These are phyloP conservation scores for Ceratobasidium sp. DNA, from an alignment of 1,284 basidiomycete genomes.

Conservation along the genomic window DNA sequence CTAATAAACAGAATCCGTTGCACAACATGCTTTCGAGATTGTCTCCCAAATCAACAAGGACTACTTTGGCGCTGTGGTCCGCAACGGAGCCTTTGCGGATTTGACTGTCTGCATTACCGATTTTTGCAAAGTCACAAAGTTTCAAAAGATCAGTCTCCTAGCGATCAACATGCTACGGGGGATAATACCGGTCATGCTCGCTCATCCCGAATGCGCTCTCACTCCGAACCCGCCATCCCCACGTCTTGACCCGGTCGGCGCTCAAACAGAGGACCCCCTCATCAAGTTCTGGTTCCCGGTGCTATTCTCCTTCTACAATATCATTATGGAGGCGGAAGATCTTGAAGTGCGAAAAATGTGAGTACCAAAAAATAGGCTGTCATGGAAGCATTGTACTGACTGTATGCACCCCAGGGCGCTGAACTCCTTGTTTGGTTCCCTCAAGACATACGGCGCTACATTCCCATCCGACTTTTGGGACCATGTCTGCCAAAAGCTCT, in stretches of 20 bases:
- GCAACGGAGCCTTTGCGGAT: slow-evolving; percentile 94
- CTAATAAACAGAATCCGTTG: slow-evolving; percentile 75
- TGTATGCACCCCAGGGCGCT: slow-evolving; percentile 69
- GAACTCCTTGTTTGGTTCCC: slow-evolving; percentile 92
- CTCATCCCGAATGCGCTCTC: slow-evolving; percentile 81
- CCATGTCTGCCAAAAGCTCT: slow-evolving; percentile 92
- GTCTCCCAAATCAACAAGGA: slow-evolving; percentile 90
- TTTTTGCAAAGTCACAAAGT: slow-evolving; percentile 99
- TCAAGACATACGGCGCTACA: slow-evolving; percentile 87
- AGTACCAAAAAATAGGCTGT: slow-evolving; percentile 51
- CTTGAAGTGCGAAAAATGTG: slow-evolving; percentile 94
- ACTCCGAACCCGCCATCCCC: slow-evolving; percentile 44
- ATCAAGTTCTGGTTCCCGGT: slow-evolving; percentile 97
- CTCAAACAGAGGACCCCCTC: slow-evolving; percentile 68
- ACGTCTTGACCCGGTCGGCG: slow-evolving; percentile 6
- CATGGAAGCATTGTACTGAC: slow-evolving; percentile 29
- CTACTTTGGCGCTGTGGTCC: slow-evolving; percentile 90
- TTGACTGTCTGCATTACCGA: slow-evolving; percentile 97
- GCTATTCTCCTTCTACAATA: slow-evolving; percentile 96
- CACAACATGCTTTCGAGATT: slow-evolving; percentile 94
- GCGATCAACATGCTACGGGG: slow-evolving; percentile 96
- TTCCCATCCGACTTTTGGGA: slow-evolving; percentile 98
- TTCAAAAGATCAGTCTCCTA: slow-evolving; percentile 95
- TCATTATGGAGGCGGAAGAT: slow-evolving; percentile 99
- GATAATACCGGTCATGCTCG: slow-evolving; percentile 90